Percentiles rank a stretch among this genome's conserved stretches.
These are phyloP conservation scores for Phytomonas francai DNA, from an alignment of 208 protist species.

Conservation along the genomic window DNA sequence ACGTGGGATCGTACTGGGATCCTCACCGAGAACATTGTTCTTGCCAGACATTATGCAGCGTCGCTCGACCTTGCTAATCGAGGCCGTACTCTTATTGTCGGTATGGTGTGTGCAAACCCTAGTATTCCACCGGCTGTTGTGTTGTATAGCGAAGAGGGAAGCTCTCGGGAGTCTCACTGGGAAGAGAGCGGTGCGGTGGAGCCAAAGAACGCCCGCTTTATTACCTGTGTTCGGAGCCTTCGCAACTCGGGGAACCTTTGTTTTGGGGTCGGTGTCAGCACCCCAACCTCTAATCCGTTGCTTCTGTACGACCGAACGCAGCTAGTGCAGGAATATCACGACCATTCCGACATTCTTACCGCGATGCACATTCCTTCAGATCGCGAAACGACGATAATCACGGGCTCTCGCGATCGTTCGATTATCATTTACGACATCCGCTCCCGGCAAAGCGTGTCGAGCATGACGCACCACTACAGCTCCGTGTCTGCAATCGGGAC, in stretches of 20 bases:
- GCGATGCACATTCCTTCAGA: conserved; percentile 64
- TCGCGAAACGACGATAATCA: conserved; percentile 58
- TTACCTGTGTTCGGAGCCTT: conserved; percentile 62
- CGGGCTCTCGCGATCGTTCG: conserved; percentile 75
- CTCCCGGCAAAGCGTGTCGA: conserved; percentile 25
- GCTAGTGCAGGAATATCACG: conserved; percentile 58
- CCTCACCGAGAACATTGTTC: conserved; percentile 61
- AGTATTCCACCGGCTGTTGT: conserved; percentile 65
- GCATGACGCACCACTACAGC: conserved; percentile 55
- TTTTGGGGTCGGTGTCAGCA: conserved; percentile 60
- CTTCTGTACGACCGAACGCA: conserved; percentile 59
- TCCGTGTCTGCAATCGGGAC: conserved; percentile 69
- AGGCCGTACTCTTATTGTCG: conserved; percentile 67
- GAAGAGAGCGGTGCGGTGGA: conserved; percentile 65
- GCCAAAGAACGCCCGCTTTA: conserved; percentile 57
- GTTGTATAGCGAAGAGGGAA: conserved; percentile 53
- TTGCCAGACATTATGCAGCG: conserved; percentile 79
- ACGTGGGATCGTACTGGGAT: conserved; percentile 69
- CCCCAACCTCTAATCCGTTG: conserved; percentile 28
- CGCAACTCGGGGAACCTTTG: conserved; percentile 24
- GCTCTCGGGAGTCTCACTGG: conserved; percentile 55
- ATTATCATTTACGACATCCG: conserved; percentile 77
- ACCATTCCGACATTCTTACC: conserved; percentile 82
- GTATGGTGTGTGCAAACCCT: conserved; percentile 36
- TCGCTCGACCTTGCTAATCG: conserved; percentile 75